Conservation (phyloP, 176 grass and related monocot species). For the Luzula sylvatica region DNA sequence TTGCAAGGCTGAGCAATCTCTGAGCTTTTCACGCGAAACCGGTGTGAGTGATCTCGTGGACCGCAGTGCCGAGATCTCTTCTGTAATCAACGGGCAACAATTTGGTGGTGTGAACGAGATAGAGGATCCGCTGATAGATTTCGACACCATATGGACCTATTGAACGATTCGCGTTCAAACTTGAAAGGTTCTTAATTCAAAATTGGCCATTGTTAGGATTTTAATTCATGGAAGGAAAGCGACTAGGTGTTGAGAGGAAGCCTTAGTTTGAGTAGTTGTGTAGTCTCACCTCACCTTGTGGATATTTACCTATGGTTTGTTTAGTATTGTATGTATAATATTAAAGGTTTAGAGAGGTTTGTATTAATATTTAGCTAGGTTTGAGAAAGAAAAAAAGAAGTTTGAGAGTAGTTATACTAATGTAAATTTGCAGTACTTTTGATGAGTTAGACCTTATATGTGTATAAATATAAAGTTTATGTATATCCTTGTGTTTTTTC, state of each 20-base stretch:
- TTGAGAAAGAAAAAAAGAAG: not conserved
- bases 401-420: slow-evolving; percentile 9
- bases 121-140: slow-evolving; percentile 30
- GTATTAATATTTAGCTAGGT: not conserved
- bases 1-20: slow-evolving; percentile 62
- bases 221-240: not conserved
- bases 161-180: slow-evolving; percentile 19
- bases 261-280: not conserved
- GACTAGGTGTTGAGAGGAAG: slow-evolving; percentile 3
- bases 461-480: slow-evolving; percentile 2
- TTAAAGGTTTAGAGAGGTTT: not conserved
- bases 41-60: slow-evolving; percentile 43
- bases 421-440: slow-evolving; percentile 16
- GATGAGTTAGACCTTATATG: slow-evolving; percentile 10
- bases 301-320: slow-evolving; percentile 5
- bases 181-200: not conserved
- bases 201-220: not conserved
- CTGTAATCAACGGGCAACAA: slow-evolving; percentile 28
- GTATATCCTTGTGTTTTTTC: not conserved
- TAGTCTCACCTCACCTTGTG: slow-evolving; percentile 11
- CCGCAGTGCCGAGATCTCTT: slow-evolving; percentile 65
- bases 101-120: slow-evolving; percentile 21
- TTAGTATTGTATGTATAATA: slow-evolving; percentile 16
- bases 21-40: slow-evolving; percentile 58
- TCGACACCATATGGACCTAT: slow-evolving; percentile 48